Conservation (phyloP, 768 basidiomycete genomes). For the Trametes elegans region DNA sequence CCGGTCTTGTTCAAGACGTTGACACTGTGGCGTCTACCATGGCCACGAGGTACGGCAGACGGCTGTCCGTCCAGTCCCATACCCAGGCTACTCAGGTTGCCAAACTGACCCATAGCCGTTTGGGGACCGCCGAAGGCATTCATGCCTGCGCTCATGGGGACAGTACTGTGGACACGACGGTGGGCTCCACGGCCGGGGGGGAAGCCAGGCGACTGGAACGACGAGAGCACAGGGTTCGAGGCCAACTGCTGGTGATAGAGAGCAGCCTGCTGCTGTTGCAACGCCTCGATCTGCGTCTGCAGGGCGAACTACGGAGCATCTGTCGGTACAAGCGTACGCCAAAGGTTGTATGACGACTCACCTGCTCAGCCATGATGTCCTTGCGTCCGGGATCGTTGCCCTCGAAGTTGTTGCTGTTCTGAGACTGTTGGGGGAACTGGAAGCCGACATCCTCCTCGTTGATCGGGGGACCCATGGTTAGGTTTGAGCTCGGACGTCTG, state of each 20-base stretch:
- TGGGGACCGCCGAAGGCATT: conserved; percentile 44
- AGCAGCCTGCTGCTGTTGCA: conserved; percentile 89
- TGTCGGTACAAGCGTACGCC: neutral
- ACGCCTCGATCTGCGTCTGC: conserved; percentile 85
- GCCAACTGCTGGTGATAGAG: conserved; percentile 89
- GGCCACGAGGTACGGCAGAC: conserved; percentile 72
- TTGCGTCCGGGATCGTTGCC: conserved; percentile 41
- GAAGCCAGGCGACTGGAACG: conserved; percentile 73
- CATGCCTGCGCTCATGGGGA: conserved; percentile 55
- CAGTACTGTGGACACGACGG: conserved; percentile 84
- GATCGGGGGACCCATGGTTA: conserved; percentile 61
- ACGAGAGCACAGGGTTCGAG: conserved; percentile 77
- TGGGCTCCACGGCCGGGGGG: conserved; percentile 62
- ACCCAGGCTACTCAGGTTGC: conserved; percentile 48
- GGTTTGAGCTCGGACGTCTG: conserved; percentile 45
- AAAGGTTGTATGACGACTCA: conserved; percentile 32
- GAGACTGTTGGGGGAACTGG: conserved; percentile 72
- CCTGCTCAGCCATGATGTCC: conserved; percentile 97
- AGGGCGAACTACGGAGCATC: conserved; percentile 63
- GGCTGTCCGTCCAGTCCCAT: conserved; percentile 59
- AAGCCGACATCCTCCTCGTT: conserved; percentile 80
- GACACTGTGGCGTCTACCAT: conserved; percentile 87
- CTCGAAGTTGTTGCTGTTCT: conserved; percentile 34
- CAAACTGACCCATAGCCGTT: conserved; percentile 69
- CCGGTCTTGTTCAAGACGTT: conserved; percentile 81